A percentile compares a stretch with the other conserved stretches of the same genome.
These are phyloP conservation scores for Cornus florida DNA, from an alignment of 148 eudicot genomes.

Conservation along the genomic window DNA sequence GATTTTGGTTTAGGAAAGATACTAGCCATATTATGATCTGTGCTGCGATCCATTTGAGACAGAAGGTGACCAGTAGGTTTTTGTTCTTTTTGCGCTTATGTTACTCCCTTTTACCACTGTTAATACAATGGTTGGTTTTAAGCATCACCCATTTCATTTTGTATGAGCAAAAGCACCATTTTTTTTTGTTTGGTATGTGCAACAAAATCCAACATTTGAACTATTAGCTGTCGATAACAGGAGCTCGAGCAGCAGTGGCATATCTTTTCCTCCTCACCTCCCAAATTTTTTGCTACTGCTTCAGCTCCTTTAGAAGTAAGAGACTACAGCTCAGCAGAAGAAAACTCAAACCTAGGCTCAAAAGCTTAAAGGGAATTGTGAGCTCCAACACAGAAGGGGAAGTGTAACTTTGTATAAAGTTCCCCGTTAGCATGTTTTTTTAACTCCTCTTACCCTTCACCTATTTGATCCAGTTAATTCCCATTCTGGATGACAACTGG, in stretches of 20 bases:
- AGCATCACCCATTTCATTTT: not conserved
- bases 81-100: not conserved
- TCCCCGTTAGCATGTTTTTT: not conserved
- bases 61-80: not conserved
- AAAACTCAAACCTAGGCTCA: not conserved
- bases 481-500: not conserved
- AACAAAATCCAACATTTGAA: too few relatives aligned
- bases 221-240: not conserved
- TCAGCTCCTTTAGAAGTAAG: not conserved
- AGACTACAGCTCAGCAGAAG: too few relatives aligned
- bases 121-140: not conserved
- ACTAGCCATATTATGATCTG: not conserved
- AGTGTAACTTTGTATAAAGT: not conserved
- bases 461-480: not conserved
- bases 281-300: not conserved
- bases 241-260: not conserved
- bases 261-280: not conserved
- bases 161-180: not conserved
- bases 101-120: not conserved
- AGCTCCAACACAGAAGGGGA: not conserved
- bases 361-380: not conserved
- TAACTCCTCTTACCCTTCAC: not conserved
- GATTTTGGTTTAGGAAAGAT: not conserved
- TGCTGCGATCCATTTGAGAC: too few relatives aligned
- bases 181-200: too few relatives aligned